A percentile compares a stretch with the other conserved stretches of the same genome.
Conservation (phyloP, 768 basidiomycete genomes). For the Sporobolomyces pararoseus region DNA sequence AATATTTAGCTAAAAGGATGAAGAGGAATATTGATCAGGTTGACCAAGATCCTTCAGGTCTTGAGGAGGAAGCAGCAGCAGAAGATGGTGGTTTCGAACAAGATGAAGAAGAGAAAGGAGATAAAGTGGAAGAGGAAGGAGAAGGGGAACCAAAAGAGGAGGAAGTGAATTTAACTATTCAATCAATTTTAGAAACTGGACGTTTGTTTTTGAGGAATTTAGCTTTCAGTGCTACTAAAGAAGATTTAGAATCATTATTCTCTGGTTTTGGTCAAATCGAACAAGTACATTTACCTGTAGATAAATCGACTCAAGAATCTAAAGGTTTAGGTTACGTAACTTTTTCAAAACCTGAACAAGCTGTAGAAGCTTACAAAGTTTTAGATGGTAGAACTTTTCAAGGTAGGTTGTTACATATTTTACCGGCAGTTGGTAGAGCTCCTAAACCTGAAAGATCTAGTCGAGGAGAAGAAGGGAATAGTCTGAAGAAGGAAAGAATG, state of each 20-base stretch:
- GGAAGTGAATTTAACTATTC: constrained; percentile 21
- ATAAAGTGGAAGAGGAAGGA: not conserved
- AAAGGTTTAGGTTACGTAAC: constrained; percentile 66
- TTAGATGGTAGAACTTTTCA: constrained; percentile 84
- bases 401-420: constrained; percentile 82
- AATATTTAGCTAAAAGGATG: constrained; percentile 48
- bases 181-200: constrained; percentile 48
- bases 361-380: constrained; percentile 67
- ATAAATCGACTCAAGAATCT: constrained; percentile 53
- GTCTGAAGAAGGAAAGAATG: constrained; percentile 59
- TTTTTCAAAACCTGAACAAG: constrained; percentile 54
- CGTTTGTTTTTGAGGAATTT: constrained; percentile 91
- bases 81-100: constrained; percentile 53
- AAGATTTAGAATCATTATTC: constrained; percentile 66
- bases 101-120: constrained; percentile 19
- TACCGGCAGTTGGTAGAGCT: constrained; percentile 64
- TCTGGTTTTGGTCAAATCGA: constrained; percentile 65
- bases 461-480: constrained; percentile 49
- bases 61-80: constrained; percentile 32
- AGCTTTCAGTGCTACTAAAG: constrained; percentile 73
- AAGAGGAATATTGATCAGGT: constrained; percentile 30
- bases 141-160: too few relatives aligned
- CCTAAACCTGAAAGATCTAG: constrained; percentile 52
- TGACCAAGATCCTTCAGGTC: not conserved
- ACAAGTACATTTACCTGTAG: constrained; percentile 70